Base-by-base conservation (phyloP, 73 alveolate genomes). In the Tetrahymena thermophila region DNA sequence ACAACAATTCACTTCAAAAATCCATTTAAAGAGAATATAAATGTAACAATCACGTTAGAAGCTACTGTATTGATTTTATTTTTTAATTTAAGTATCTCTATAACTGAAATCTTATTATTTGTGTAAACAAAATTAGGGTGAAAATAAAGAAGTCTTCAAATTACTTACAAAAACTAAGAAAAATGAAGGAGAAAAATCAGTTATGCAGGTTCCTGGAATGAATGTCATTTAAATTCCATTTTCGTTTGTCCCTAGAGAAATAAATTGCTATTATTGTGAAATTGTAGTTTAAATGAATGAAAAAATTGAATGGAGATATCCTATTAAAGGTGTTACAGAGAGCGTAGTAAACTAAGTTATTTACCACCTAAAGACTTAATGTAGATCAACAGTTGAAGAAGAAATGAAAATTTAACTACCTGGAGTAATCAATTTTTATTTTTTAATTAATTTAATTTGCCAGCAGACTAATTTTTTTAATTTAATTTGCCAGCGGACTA, bases 261-360 rank as follows among this genome's bases (percentile, higher is more conserved):
- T 99, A 97, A 98, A 99, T 56, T 99, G 98, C 93, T 96, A 98
- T 95, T 93, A 94, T 38, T 99, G 99, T 50, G 98, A 99, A 34
- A 95, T 99, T 28, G 98, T 98, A 43, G 98, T 99, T n/a, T 96
- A 98, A 94, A 98, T 99, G 98, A 98, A 98, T 94, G 98, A 99
- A 94, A 96, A 98, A 57, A 94, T 99, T 85, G 98, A 98, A 85
- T 99, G 99, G 99, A 98, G 98, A 96, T 99, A 98, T 85, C 99
- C 99, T 1, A 96, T 99, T 34, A 97, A 96, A 96, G 99, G 99
- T 4, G 98, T 98, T 34, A 99, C 99, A 34, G 99, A 99, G 95
- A 97, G 98, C 84, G 98, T 99, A 93, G 98, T 99, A 11, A 97
- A 98, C 58, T 98, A 98, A 31, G 97, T 96, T 35, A 99, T 98